Conservation (phyloP, 1,284 basidiomycete genomes). For the Pseudomicrostroma phylloplanum region DNA sequence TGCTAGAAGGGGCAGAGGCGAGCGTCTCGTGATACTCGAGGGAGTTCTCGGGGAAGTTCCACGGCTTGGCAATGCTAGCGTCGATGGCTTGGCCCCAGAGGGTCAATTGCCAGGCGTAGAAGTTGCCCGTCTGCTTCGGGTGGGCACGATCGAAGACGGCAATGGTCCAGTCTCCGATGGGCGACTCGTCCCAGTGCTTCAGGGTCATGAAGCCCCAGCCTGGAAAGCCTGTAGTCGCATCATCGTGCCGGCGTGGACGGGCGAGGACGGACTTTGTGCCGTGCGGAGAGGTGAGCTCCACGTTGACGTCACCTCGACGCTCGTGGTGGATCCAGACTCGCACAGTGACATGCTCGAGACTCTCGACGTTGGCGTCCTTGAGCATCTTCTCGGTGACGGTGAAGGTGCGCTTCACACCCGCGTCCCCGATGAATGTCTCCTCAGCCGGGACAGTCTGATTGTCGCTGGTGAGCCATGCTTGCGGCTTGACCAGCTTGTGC, state of each 20-base stretch:
- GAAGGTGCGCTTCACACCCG: conserved; percentile 65
- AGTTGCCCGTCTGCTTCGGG: conserved; percentile 61
- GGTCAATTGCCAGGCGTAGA: conserved; percentile 85
- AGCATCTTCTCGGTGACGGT: conserved; percentile 69
- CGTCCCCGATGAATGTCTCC: conserved; percentile 57
- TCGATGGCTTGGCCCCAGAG: conserved; percentile 89
- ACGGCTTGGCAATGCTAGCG: conserved; percentile 58
- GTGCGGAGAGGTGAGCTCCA: conserved; percentile 76
- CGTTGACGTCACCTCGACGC: conserved; percentile 84
- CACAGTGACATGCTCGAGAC: conserved; percentile 85
- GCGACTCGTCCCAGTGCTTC: conserved; percentile 96
- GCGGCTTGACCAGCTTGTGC: conserved; percentile 87
- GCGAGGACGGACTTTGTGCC: conserved; percentile 81
- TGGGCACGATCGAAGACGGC: conserved; percentile 64
- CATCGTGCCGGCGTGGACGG: conserved; percentile 65
- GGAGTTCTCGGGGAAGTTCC: conserved; percentile 44
- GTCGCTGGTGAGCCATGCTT: conserved; percentile 63
- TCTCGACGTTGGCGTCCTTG: conserved; percentile 70
- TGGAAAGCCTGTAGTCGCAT: conserved; percentile 66
- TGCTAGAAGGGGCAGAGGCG: conserved; percentile 52
- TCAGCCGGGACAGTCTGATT: conserved; percentile 27
- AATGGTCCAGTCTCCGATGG: conserved; percentile 87
- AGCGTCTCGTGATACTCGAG: conserved; percentile 55
- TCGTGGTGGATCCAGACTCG: conserved; percentile 86
- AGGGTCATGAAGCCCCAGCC: conserved; percentile 98